Conservation (phyloP, 352 stramenopile genomes). For the Phytophthora crassamura region DNA sequence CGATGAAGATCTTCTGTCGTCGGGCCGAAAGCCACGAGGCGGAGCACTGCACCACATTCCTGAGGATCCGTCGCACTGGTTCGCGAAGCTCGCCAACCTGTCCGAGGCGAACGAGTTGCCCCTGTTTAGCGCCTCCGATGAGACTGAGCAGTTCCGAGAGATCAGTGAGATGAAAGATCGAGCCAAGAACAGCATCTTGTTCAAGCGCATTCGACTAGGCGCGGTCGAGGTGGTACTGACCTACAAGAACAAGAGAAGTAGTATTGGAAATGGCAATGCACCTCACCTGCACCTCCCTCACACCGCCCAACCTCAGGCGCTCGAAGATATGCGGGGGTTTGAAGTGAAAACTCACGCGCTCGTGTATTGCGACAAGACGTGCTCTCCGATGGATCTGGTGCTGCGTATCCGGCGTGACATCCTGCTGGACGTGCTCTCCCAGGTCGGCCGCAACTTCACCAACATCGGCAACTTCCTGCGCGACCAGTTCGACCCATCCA, state of each 20-base stretch:
- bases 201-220: slow-evolving; percentile 84
- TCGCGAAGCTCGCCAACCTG: slow-evolving; percentile 37
- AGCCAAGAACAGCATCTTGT: slow-evolving; percentile 65
- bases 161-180: slow-evolving; percentile 53
- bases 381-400: slow-evolving; percentile 72
- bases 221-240: slow-evolving; percentile 80
- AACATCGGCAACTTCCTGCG: slow-evolving; percentile 87
- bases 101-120: slow-evolving; percentile 38
- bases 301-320: slow-evolving; percentile 41
- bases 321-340: slow-evolving; percentile 89
- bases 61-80: slow-evolving; percentile 55
- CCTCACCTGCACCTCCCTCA: slow-evolving; percentile 22
- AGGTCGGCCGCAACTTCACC: slow-evolving; percentile 87
- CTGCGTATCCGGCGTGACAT: slow-evolving; percentile 83
- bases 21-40: slow-evolving; percentile 18
- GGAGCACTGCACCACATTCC: slow-evolving; percentile 38
- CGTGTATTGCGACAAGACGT: slow-evolving; percentile 90
- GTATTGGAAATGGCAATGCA: slow-evolving; percentile 14
- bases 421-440: slow-evolving; percentile 81
- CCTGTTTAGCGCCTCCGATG: slow-evolving; percentile 14
- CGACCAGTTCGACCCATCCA: slow-evolving; percentile 76
- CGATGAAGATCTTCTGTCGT: slow-evolving; percentile 25
- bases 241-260: slow-evolving; percentile 82
- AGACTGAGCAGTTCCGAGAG: too few relatives aligned
- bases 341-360: slow-evolving; percentile 87